Evolutionary conservation across 75 land plant genomes (phyloP).

Genomic region (Selaginella moellendorffii): DNA sequence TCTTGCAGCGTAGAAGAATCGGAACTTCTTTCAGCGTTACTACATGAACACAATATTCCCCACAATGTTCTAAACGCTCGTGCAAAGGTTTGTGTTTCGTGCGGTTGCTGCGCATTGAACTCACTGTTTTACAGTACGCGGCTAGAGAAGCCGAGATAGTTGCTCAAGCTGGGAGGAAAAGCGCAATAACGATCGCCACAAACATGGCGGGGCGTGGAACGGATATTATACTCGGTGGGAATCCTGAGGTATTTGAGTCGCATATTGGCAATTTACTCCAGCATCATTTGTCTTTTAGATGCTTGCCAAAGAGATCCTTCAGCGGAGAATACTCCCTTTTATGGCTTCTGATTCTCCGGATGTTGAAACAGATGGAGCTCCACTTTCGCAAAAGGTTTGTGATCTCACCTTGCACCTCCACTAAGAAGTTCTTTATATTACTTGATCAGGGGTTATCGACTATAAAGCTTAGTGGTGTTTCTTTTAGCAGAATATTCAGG

Average conservation of each 20-base stretch:
- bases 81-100: constrained; percentile 53
- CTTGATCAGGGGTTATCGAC: constrained; percentile 19
- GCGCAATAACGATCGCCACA: constrained; percentile 92
- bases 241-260: constrained; percentile 57
- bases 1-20: constrained; percentile 94
- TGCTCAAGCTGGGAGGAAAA: constrained; percentile 91
- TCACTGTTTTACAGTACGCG: constrained; percentile 55
- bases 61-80: constrained; percentile 98
- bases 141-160: constrained; percentile 94
- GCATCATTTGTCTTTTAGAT: constrained; percentile 40
- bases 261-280: too few relatives aligned
- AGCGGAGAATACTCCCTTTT: constrained; percentile 47
- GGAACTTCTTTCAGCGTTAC: constrained; percentile 70
- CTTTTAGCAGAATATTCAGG: constrained; percentile 47
- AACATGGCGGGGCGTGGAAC: constrained; percentile 99
- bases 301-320: constrained; percentile 81
- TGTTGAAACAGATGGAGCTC: constrained; percentile 56
- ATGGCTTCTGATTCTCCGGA: constrained; percentile 50
- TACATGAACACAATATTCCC: constrained; percentile 57
- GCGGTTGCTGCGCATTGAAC: background rate
- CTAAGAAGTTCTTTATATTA: constrained; percentile 32
- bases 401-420: background rate
- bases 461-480: constrained; percentile 17
- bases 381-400: constrained; percentile 44
- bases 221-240: constrained; percentile 95